Base-by-base conservation (phyloP, 2,329 filamentous ascomycete species). In the Ophiosphaerella korrae region DNA sequence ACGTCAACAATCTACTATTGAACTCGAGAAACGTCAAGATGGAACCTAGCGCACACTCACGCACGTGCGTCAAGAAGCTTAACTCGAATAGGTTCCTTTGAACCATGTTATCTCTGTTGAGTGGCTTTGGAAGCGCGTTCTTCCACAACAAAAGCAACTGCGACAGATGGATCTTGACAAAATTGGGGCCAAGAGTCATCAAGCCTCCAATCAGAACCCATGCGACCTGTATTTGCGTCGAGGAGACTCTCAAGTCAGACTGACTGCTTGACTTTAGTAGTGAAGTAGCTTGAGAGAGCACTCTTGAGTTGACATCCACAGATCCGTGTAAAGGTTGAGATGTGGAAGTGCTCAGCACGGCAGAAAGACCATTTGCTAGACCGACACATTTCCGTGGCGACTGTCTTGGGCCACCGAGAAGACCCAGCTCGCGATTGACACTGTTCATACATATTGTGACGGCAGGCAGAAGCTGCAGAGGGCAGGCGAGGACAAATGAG, bases 401-500 rank as follows among this genome's bases (percentile, higher is more conserved):
- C 66, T 91, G 89, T 45, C 91, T 83, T 6, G 86, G 88, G 0
- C 86, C 85, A 12, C 82, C 84, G 6, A 97, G 82, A 37, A 94
- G 82, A 24, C 87, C 87, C 24, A 99, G 81, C 67, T 99, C 94
- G 56, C 94, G 83, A 54, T 86, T 90, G 53, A 99, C 82, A 70
- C 91, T 97, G 73, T 97, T 97, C 88, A 97, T 92, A 73, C 92
- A 97, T 39, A 97, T 90, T 0, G 93, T 96, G 14, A 97, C 85
- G 57, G 92, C 94, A 2, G 91, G 90, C 5, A 97, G 78, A 5
- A 99, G 83, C 68, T 97, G 93, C 61, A 96, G 90, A 4, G 94
- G 94, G 62, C 92, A 97, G 12, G 92, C 92, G 37, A 96, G 80
- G 1, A 96, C 90, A 66, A 97, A 94, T 0, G 84, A 85, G 62